Evolutionary conservation across 2,329 filamentous ascomycete genomes (phyloP), one percentile per base, ranked within the genome.

Genomic region (Lachnellula suecica): DNA sequence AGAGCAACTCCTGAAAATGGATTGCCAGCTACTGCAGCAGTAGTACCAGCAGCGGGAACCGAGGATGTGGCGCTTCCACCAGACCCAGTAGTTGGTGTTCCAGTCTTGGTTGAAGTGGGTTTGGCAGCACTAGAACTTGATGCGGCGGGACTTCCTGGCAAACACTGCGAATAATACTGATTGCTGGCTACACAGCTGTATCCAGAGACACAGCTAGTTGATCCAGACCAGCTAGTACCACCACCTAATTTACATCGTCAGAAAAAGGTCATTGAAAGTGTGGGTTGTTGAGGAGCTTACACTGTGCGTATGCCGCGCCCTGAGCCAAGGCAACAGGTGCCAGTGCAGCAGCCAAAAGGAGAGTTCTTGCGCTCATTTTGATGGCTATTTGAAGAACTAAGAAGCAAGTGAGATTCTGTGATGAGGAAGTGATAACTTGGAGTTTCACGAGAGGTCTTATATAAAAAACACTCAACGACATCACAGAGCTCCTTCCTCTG

Each of bases 1-100:
- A 77, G 71, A 53, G 74, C 69, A 53, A 75, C 72, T 19, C 76
- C 77, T 9, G 68, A 67, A 52, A 79, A 78, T 0, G 76, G 75
- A 60, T 81, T 81, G 25, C 82, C 83, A 13, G 75, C 68, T 60
- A 72, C 75, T 37, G 69, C 69, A 9, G 50, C 53, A 23, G 59
- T 62, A n/a, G 49, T 56, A 13, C 55, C 53, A 25, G 51, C 47
- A 31, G 58, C 25, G 9, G 46, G 44, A 17, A 52, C 44, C 2
- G 55, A 53, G 4, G 54, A 50, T 10, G 56, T 47, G 17, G 50
- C 40, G 24, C 59, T 44, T 17, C 47, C 51, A n/a, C 52, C n/a
- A 29, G 59, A 43, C 11, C 55, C 47, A 8, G 59, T 60, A 2
- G 62, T 58, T 15, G n/a, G n/a, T n/a, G n/a, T n/a, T n/a, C n/a